Conservation (phyloP, 305 asterid species). For the Fraxinus velutina region DNA sequence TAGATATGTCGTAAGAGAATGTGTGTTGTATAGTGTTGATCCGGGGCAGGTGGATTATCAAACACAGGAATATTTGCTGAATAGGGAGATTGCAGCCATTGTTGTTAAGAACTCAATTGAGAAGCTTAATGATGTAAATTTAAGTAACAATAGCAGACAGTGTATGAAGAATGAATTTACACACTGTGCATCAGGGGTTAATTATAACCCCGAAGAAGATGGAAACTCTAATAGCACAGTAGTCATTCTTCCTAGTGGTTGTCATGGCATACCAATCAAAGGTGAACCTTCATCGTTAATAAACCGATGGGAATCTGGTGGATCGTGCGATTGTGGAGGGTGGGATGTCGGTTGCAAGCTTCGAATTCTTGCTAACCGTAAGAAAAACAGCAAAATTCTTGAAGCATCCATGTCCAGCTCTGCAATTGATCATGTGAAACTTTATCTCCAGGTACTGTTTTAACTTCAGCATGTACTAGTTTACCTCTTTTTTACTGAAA, state of each 20-base stretch:
- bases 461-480: not conserved
- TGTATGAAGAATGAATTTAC: slow-evolving; percentile 18
- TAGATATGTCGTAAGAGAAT: slow-evolving; percentile 44
- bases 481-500: not conserved
- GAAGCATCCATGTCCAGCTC: slow-evolving; percentile 28
- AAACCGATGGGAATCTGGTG: slow-evolving; percentile 76
- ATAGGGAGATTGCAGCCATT: slow-evolving; percentile 71
- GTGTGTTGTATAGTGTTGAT: slow-evolving; percentile 54
- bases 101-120: slow-evolving; percentile 37
- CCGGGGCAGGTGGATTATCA: slow-evolving; percentile 38
- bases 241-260: slow-evolving; percentile 77
- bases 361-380: slow-evolving; percentile 46
- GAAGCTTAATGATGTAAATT: slow-evolving; percentile 12
- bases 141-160: slow-evolving; percentile 15
- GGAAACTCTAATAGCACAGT: slow-evolving; percentile 31
- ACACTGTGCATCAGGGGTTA: not conserved
- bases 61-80: slow-evolving; percentile 36
- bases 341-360: slow-evolving; percentile 98
- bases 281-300: slow-evolving; percentile 77
- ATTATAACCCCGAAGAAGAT: slow-evolving; percentile 8
- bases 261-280: slow-evolving; percentile 60
- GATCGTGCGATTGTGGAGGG: slow-evolving; percentile 95
- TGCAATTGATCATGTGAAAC: slow-evolving; percentile 39
- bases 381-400: slow-evolving; percentile 23
- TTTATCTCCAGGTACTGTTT: slow-evolving; percentile 57